Evolutionary conservation across 208 protist genomes (phyloP).

Genomic region (Leishmania guyanensis): DNA sequence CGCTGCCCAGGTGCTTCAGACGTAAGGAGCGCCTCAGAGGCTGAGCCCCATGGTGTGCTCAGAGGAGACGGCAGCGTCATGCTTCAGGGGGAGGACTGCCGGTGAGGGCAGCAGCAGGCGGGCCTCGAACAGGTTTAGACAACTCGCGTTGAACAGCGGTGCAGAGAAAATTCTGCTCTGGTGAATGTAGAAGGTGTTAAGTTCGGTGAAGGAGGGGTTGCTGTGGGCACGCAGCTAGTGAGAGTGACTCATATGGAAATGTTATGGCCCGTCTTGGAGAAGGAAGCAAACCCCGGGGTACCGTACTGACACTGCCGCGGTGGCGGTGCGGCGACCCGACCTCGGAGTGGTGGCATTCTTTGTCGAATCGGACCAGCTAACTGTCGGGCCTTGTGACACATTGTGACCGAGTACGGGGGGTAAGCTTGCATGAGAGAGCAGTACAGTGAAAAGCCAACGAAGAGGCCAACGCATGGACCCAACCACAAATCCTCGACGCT

Average conservation of each 20-base stretch:
- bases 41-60: neutral
- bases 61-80: neutral
- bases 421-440: conserved; percentile 40
- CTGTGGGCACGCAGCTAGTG: conserved; percentile 1
- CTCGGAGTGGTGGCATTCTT: neutral
- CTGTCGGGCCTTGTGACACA: conserved; percentile 10
- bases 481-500: conserved; percentile 76
- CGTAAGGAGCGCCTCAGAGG: neutral
- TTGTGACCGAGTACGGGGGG: conserved; percentile 12
- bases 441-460: conserved; percentile 69
- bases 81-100: neutral
- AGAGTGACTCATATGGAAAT: neutral
- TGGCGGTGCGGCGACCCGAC: neutral
- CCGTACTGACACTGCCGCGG: neutral
- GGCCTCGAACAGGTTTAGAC: conserved; percentile 13
- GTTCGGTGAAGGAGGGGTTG: conserved; percentile 26
- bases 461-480: conserved; percentile 60
- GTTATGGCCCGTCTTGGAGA: neutral
- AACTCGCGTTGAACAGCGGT: conserved; percentile 14
- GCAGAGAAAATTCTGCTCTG: conserved; percentile 34
- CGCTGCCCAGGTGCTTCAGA: neutral
- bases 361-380: conserved; percentile 4
- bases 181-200: conserved; percentile 36
- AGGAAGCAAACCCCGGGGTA: neutral
- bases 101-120: conserved; percentile 6